Base-by-base conservation (phyloP, 371 early-diverging fungal species). In the Amoeboaphelidium occidentale region DNA sequence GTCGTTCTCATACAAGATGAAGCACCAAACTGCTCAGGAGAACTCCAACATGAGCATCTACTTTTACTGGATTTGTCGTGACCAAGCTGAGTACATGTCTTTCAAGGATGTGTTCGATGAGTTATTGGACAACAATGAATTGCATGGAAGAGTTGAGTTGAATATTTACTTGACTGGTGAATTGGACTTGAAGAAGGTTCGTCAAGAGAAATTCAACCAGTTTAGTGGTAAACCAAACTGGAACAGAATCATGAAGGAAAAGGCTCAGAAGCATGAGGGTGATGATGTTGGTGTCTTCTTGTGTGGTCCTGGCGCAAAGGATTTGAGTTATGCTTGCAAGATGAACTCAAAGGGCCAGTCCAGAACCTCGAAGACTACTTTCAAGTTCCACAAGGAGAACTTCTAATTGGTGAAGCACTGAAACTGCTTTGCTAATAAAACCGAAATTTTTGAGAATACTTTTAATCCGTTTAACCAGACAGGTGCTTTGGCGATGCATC, bases 121-220 rank as follows among this genome's bases (percentile, higher is more conserved):
- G 68, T 51, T 75, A 6, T 70, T 80, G 43, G 79, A 80, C 46
- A 61, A 63, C 21, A 58, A 61, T 44, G 58, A 63, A 25, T 53
- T 64, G 25, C 48, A 58, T 2, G 52, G 55, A 54, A 71, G 71
- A 55, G 69, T 78, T 27, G 81, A 79, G 56, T 76, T 76, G 52
- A 76, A 75, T 51, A 70, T 72, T 1, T 81, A 78, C 56, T 55
- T 81, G 55, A 82, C 82, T 2, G 78, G 74, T 41, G 64, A 68
- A 25, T 62, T 71, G 14, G 55, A 62, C 12, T 20, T 56, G 10
- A 59, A 64, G 45, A 61, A 63, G 20, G 62, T 64, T 49, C 6
- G 17, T 6, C 39, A 32, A 10, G 39, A 32, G 39, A 32, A 17
- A 32, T 58, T 51, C 53, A 58, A 58, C 44, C 59, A 58, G 51